Evolutionary conservation across 2,329 filamentous ascomycete species (phyloP).

Genomic region (Fusarium lateritium): DNA sequence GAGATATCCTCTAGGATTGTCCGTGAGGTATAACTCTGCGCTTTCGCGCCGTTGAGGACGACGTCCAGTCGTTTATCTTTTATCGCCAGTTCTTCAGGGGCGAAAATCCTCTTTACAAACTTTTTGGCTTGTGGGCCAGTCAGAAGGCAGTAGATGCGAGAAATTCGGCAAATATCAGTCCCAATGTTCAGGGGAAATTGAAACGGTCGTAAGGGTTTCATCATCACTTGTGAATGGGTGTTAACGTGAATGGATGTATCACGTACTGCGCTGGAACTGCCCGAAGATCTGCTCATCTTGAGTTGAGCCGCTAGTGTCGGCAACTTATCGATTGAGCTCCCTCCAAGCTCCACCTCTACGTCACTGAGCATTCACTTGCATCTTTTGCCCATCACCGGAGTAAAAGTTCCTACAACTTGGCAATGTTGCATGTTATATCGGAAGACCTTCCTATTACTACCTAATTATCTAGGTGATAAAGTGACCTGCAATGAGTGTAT

Average conservation of each 20-base stretch:
- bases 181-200: slow-evolving; percentile 79
- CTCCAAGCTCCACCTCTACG: slow-evolving; percentile 24
- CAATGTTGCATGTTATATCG: neutral
- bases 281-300: slow-evolving; percentile 12
- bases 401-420: slow-evolving; percentile 9
- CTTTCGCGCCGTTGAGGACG: slow-evolving; percentile 17
- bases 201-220: slow-evolving; percentile 63
- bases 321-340: slow-evolving; percentile 49
- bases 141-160: slow-evolving; percentile 75
- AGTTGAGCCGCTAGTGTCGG: slow-evolving; percentile 38
- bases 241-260: slow-evolving; percentile 1
- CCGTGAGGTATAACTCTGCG: neutral
- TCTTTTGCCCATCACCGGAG: slow-evolving; percentile 16
- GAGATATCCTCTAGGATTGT: neutral
- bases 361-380: slow-evolving; percentile 18
- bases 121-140: slow-evolving; percentile 56
- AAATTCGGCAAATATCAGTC: slow-evolving; percentile 82
- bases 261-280: too few species aligned
- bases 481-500: slow-evolving; percentile 13
- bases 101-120: slow-evolving; percentile 66
- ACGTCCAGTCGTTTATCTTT: slow-evolving; percentile 45
- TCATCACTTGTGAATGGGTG: slow-evolving; percentile 19
- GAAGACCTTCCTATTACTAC: slow-evolving; percentile 36
- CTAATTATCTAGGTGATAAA: slow-evolving; percentile 9
- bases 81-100: slow-evolving; percentile 52